These are phyloP conservation scores for Pilasporangium apinafurcum DNA, from an alignment of 352 stramenopile genomes.

Conservation along the genomic window DNA sequence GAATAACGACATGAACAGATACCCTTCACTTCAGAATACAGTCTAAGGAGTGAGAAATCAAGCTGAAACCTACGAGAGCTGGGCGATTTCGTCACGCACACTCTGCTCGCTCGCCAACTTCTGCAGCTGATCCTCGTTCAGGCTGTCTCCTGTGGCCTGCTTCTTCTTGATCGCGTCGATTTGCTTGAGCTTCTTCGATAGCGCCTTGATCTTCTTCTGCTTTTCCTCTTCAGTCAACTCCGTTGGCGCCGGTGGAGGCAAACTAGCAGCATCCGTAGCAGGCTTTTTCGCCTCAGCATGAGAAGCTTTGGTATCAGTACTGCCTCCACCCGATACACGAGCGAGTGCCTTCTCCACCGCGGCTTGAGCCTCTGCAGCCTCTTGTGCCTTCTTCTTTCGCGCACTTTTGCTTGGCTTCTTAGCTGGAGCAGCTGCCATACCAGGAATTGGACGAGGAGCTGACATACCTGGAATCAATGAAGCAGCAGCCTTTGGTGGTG, in stretches of 20 bases:
- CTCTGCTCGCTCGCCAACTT: conserved; percentile 66
- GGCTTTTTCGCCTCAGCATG: conserved; percentile 11
- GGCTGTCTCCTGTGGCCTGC: conserved; percentile 49
- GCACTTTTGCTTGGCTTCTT: conserved; percentile 80
- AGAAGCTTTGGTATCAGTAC: too few relatives aligned
- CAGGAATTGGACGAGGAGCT: conserved; percentile 43
- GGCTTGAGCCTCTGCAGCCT: conserved; percentile 57
- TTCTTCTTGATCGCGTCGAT: conserved; percentile 83
- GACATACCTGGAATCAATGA: conserved; percentile 40
- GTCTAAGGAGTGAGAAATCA: too few relatives aligned
- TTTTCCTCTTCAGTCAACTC: conserved; percentile 71
- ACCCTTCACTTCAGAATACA: too few relatives aligned
- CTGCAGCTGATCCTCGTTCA: conserved; percentile 78
- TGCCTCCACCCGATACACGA: conserved; percentile 21
- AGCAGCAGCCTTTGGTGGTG: conserved; percentile 24
- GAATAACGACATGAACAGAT: too few relatives aligned
- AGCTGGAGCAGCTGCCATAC: conserved; percentile 35
- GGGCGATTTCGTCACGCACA: conserved; percentile 57
- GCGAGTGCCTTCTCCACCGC: conserved; percentile 56
- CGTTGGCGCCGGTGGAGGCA: conserved; percentile 3
- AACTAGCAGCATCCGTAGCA: conserved; percentile 1
- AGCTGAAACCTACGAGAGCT: conserved; percentile 53
- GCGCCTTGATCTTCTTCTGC: conserved; percentile 77
- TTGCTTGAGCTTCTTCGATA: conserved; percentile 87
- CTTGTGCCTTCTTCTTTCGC: conserved; percentile 82